Evolutionary conservation across 345 rosid species (phyloP), one percentile per base, ranked within the genome.

Genomic region (Microcos paniculata): DNA sequence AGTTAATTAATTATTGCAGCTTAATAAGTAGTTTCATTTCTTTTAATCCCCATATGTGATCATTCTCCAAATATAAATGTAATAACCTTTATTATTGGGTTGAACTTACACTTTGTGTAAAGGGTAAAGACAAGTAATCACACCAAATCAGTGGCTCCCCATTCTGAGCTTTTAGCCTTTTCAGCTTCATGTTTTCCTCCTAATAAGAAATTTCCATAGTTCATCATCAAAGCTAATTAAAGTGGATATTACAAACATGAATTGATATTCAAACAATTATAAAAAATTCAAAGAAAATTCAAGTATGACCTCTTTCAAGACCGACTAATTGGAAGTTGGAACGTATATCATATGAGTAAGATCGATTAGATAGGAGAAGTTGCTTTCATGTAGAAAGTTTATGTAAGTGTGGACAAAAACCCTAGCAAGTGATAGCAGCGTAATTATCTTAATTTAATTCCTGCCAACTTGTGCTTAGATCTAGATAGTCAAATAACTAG

Each of bases 181-280:
- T 96, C 81, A 93, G 57, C 85, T 88, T 85, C 87, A 87, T 79
- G 85, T 93, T 96, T 81, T 94, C 98, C 35, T 92, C 94, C 98
- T 94, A 84, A 35, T 16, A n/a, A n/a, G n/a, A 14, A 42, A 71
- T 35, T 45, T 55, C 21, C 48, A 16, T 51, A 26, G 10, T 46
- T 59, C 8, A 48, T 9, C 1, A 51, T 24, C 16, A 59, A 26
- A 48, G 28, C 18, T 23, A 7, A 8, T 13, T n/a, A n/a, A n/a
- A n/a, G 4, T 21, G 18, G n/a, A 14, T 35, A 3, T 35, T 7
- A 35, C 40, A 35, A n/a, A n/a, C n/a, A 35, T 35, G 6, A 7
- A 35, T 35, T 3, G 40, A 35, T 35, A n/a, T n/a, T n/a, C n/a
- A n/a, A n/a, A n/a, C 40, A 35, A 35, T 35, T n/a, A n/a, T n/a